Evolutionary conservation across 331 rosid genomes (phyloP), one percentile per base, ranked within the genome.

Genomic region (Malus hybrid): DNA sequence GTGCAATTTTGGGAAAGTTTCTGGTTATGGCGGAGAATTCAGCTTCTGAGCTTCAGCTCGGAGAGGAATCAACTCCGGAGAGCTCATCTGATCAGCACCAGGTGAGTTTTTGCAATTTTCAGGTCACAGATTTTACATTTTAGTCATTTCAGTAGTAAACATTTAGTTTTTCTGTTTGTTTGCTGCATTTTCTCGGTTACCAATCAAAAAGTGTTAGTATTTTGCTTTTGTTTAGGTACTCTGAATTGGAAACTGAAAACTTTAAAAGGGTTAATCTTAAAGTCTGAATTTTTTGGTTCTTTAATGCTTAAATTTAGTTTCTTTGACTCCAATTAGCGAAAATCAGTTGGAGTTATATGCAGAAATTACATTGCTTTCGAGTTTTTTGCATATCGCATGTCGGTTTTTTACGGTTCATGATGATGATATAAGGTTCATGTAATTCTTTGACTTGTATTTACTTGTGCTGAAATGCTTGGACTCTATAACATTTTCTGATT

Each of bases 1-100:
- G 39, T 34, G 10, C 57, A n/a, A 1, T 39, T 76, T 32, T 50
- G 56, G 30, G 12, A 20, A 5, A 12, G 52, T 66, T 57, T 67
- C 44, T 66, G 69, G 73, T 13, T 76, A 48, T 78, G 57, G 86
- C 84, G 90, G 89, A 82, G 39, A 79, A 16, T 75, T 74, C 80
- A 73, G 81, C 39, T 65, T 4, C 73, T 48, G 81, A 81, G 78
- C 83, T 80, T 68, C 79, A 33, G 74, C 81, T 42, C 50, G 76
- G 34, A 32, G 75, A 48, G 70, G 80, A 71, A 73, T 76, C 65
- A 33, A 68, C 66, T 32, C 68, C 81, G 48, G 87, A 50, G 56
- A 50, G 67, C 68, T 77, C 84, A 39, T 60, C 84, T 64, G 73
- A 68, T 56, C 69, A 62, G 33, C 16, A 64, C 42, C 86, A 82